Conservation (phyloP, 169 alveolate genomes). For the Cryptosporidium canis region DNA sequence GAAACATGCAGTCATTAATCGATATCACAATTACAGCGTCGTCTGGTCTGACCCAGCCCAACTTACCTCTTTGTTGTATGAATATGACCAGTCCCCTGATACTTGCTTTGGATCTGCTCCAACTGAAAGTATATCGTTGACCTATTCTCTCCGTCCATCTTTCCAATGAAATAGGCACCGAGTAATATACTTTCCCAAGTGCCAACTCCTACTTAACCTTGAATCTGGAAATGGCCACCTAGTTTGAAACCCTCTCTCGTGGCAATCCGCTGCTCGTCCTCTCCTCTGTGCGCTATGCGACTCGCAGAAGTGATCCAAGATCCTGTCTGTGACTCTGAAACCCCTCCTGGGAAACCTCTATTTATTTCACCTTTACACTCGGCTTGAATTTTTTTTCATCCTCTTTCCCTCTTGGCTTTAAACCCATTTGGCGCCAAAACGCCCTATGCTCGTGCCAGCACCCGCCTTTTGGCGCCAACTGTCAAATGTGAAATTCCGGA, state of each 20-base stretch:
- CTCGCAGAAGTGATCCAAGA: too few relatives aligned
- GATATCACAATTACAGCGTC: neutral
- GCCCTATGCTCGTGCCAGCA: neutral
- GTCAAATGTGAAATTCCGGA: slow-evolving; percentile 1
- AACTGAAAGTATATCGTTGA: slow-evolving; percentile 90
- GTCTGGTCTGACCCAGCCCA: neutral
- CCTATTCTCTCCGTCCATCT: slow-evolving; percentile 78
- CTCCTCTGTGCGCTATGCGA: too few relatives aligned
- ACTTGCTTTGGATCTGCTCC: slow-evolving; percentile 94
- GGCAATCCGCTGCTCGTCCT: too few relatives aligned
- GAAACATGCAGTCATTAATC: neutral
- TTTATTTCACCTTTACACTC: too few relatives aligned
- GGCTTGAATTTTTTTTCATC: too few relatives aligned
- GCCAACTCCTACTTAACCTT: neutral
- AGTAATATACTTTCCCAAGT: neutral
- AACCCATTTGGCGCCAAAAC: slow-evolving; percentile 39
- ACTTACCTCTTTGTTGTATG: slow-evolving; percentile 91
- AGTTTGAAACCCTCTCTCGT: too few relatives aligned
- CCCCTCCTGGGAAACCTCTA: too few relatives aligned
- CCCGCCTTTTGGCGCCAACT: neutral
- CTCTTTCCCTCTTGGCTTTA: too few relatives aligned
- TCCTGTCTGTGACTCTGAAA: too few relatives aligned
- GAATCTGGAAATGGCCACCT: neutral
- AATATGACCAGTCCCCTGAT: slow-evolving; percentile 95
- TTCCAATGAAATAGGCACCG: neutral